These are phyloP conservation scores for Globisporangium mamillatum DNA, from an alignment of 352 stramenopile genomes.

Conservation along the genomic window DNA sequence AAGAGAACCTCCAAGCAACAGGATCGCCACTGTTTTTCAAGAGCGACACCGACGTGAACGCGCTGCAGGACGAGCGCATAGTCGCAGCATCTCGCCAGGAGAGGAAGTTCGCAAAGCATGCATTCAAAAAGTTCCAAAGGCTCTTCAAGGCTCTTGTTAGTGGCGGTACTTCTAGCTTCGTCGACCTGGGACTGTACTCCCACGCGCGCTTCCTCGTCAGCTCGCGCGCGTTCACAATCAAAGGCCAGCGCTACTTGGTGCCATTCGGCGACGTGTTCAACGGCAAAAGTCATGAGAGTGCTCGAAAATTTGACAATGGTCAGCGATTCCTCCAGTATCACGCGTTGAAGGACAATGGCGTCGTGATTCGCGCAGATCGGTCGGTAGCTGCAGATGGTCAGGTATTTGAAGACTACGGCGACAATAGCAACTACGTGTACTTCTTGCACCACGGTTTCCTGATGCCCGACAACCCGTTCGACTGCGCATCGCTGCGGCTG, in stretches of 20 bases:
- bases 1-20: not conserved
- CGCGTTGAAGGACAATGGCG: conserved; percentile 31
- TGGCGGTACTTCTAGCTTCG: not conserved
- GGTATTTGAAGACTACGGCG: conserved; percentile 95
- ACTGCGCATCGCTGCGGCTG: conserved; percentile 72
- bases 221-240: conserved; percentile 79
- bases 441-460: conserved; percentile 92
- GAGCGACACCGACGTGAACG: conserved; percentile 22
- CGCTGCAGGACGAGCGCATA: conserved; percentile 52
- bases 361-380: conserved; percentile 73
- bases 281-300: conserved; percentile 39
- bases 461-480: conserved; percentile 82
- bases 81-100: conserved; percentile 28
- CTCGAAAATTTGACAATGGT: conserved; percentile 34
- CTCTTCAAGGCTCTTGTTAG: conserved; percentile 32
- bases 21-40: conserved; percentile 43
- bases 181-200: conserved; percentile 26
- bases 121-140: conserved; percentile 39
- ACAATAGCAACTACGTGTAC: conserved; percentile 90
- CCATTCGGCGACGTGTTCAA: conserved; percentile 90
- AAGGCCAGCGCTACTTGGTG: conserved; percentile 68
- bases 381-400: conserved; percentile 32
- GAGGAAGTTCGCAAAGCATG: conserved; percentile 22
- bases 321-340: conserved; percentile 65
- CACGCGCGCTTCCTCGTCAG: conserved; percentile 64